These are phyloP conservation scores for Endoconidiophora laricicola DNA, from an alignment of 2,329 filamentous ascomycete genomes.

Conservation along the genomic window DNA sequence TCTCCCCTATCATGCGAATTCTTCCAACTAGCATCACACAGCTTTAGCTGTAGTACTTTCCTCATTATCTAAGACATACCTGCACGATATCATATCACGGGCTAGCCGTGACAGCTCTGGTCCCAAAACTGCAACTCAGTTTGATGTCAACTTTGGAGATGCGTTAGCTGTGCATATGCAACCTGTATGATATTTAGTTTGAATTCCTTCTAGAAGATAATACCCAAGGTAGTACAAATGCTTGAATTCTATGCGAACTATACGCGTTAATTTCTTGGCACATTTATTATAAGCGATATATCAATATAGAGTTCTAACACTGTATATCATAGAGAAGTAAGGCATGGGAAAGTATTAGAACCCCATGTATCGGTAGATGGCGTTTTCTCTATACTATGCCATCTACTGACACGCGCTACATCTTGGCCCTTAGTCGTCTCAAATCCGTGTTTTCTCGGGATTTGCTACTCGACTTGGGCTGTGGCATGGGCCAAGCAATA, in stretches of 20 bases:
- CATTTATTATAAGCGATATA: neutral
- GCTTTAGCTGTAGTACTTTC: no score
- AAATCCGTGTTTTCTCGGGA: slow-evolving; percentile 23
- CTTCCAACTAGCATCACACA: no score
- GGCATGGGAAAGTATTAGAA: slow-evolving; percentile 28
- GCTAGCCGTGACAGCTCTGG: no score
- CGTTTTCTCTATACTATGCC: slow-evolving; percentile 30
- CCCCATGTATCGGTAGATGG: slow-evolving; percentile 32
- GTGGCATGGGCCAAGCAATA: slow-evolving; percentile 33
- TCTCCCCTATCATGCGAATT: neutral
- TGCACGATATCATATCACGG: no score
- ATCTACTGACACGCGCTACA: slow-evolving; percentile 26
- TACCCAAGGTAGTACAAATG: neutral
- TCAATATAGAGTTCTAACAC: slow-evolving; percentile 15
- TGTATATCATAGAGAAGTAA: slow-evolving; percentile 22
- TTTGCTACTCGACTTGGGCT: slow-evolving; percentile 32
- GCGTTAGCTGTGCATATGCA: no score
- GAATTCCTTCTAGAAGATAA: neutral
- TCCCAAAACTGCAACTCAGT: no score
- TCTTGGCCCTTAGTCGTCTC: slow-evolving; percentile 26
- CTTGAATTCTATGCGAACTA: neutral
- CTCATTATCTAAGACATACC: no score
- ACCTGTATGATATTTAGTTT: no score
- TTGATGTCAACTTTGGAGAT: no score
- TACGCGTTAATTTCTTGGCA: neutral